A percentile compares a stretch with the other conserved stretches of the same genome.
phyloP scores from a whole-genome alignment of 2,329 filamentous ascomycete species.

The Sporothrix sp. region DNA sequence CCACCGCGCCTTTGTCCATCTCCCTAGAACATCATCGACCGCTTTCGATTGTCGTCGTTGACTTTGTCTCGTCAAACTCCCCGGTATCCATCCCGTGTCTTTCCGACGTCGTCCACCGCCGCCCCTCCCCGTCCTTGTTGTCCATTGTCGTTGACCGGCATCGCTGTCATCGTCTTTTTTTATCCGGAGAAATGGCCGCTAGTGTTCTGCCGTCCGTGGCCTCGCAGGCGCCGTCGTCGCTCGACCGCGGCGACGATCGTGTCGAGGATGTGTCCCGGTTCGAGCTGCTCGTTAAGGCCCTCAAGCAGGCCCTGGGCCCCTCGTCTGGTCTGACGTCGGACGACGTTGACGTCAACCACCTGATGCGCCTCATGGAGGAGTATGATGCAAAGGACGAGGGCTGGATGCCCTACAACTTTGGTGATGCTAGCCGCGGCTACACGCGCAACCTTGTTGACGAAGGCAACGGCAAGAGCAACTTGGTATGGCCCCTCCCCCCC shows the following conservation, averaged over 20 bases:
- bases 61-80: neutral
- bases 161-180: neutral
- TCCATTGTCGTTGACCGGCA: neutral
- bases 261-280: slow-evolving; percentile 41
- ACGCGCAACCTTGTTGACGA: slow-evolving; percentile 85
- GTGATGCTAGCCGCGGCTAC: slow-evolving; percentile 61
- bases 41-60: neutral
- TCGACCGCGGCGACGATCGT: neutral
- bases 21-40: neutral
- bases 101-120: neutral
- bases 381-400: slow-evolving; percentile 61
- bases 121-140: neutral
- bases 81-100: neutral
- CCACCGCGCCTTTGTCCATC: neutral
- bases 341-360: slow-evolving; percentile 64
- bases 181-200: neutral
- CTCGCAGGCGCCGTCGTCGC: neutral
- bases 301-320: slow-evolving; percentile 66
- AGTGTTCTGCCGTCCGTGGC: slow-evolving; percentile 5
- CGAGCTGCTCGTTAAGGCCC: slow-evolving; percentile 59
- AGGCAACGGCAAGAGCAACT: slow-evolving; percentile 58
- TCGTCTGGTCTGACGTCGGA: slow-evolving; percentile 73
- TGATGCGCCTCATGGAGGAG: slow-evolving; percentile 62
- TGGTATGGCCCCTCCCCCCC: slow-evolving; percentile 28
- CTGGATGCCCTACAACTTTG: slow-evolving; percentile 67